Evolutionary conservation across 139 green algal genomes (phyloP).

Genomic region (Coelastrella sp.): DNA sequence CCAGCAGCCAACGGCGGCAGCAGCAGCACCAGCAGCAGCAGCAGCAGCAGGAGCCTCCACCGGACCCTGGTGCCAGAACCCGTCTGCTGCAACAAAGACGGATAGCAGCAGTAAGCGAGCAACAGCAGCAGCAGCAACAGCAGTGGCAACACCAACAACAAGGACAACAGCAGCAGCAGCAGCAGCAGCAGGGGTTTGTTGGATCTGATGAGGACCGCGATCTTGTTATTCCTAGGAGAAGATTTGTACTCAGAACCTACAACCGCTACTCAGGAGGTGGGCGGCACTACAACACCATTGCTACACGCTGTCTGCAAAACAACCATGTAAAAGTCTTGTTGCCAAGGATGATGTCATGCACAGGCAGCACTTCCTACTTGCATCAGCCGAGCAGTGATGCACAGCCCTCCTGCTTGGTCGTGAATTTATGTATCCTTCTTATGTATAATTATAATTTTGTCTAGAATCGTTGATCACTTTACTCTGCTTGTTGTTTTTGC

Average conservation of each 20-base stretch:
- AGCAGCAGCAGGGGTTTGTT: background rate
- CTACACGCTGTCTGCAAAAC: background rate
- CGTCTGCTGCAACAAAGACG: background rate
- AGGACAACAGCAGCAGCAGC: conserved; percentile 17
- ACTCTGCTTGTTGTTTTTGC: too few relatives aligned
- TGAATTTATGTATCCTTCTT: too few relatives aligned
- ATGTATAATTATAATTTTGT: too few relatives aligned
- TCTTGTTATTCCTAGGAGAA: background rate
- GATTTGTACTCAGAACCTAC: background rate
- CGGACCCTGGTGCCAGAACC: background rate
- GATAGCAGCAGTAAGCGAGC: background rate
- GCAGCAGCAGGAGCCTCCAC: background rate
- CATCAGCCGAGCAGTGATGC: too few relatives aligned
- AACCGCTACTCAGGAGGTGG: background rate
- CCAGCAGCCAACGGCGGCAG: background rate
- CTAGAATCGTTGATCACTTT: too few relatives aligned
- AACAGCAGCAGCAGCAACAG: background rate
- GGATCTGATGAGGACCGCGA: background rate
- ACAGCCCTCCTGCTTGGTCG: too few relatives aligned
- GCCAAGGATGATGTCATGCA: too few relatives aligned
- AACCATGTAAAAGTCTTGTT: background rate
- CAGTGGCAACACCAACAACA: background rate
- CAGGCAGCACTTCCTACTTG: too few relatives aligned
- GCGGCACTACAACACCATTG: background rate
- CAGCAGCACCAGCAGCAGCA: background rate